Evolutionary conservation across 2,329 filamentous ascomycete species (phyloP), one percentile per base, ranked within the genome.

Genomic region (Cladophialophora carrionii): DNA sequence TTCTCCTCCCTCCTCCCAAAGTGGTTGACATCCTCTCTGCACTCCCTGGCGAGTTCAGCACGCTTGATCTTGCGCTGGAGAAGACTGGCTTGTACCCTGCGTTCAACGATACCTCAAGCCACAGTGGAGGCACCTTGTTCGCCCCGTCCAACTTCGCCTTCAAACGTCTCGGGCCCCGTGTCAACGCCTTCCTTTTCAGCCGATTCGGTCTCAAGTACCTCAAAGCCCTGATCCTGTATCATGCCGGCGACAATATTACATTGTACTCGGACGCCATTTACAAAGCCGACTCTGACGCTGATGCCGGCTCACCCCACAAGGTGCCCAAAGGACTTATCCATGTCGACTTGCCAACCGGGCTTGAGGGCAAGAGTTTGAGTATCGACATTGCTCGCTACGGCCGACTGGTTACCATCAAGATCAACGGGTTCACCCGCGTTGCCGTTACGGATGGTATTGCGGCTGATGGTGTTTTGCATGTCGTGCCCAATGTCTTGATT

Each of bases 161-260:
- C 80, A 74, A 84, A 72, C 85, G 85, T 70, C 87, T 97, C 0
- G 91, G 92, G 0, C 83, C 85, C 0, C 82, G 76, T 62, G 85
- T 89, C 72, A 96, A 94, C 74, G 90, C 88, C 24, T 97, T 96
- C 83, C 82, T 97, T 3, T 97, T 97, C 83, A 90, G 89, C 64
- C 81, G 85, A 31, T 84, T 83, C 59, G 93, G 93, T 1, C 81
- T 84, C 68, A 88, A 88, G 76, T 96, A 91, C 74, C 84, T 97
- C 20, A 87, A 85, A 70, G 91, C 91, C 0, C 80, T 96, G 53
- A 81, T 96, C 17, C 82, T 91, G 79, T 96, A 96, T 74, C 90
- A 94, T 73, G 83, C 93, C 56, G 89, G 89, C 1, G 83, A 87
- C 49, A 86, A 90, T 72, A 83, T 87, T 65, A 93, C 90, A 0